Evolutionary conservation across 805 yeast genomes (phyloP).

Genomic region (Ogataea ganodermae): DNA sequence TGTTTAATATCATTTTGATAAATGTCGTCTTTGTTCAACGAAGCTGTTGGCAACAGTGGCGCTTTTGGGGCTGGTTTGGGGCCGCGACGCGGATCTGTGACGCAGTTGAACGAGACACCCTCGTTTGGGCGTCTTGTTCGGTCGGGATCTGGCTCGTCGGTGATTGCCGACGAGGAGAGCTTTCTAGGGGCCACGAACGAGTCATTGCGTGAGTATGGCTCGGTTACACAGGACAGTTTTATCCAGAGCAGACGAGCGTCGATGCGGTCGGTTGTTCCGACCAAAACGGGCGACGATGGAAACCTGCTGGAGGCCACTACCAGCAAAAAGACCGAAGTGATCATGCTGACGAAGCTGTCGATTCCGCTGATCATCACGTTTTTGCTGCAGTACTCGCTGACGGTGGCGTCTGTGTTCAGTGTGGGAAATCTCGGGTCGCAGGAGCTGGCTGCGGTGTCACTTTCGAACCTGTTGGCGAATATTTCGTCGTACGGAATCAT

Average conservation of each 20-base stretch:
- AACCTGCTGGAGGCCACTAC: slow-evolving; percentile 45
- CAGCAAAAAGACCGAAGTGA: slow-evolving; percentile 36
- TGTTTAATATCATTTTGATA: not conserved
- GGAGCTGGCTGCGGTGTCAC: slow-evolving; percentile 58
- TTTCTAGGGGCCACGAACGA: slow-evolving; percentile 9
- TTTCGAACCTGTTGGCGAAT: slow-evolving; percentile 58
- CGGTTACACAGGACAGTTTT: slow-evolving; percentile 23
- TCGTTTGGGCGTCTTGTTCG: slow-evolving; percentile 8
- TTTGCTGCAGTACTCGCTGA: slow-evolving; percentile 53
- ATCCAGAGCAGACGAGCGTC: slow-evolving; percentile 33
- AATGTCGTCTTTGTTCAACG: slow-evolving; percentile 10
- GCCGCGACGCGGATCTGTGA: slow-evolving; percentile 26
- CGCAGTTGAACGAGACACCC: slow-evolving; percentile 13
- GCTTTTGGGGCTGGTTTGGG: slow-evolving; percentile 16
- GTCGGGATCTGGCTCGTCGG: slow-evolving; percentile 14
- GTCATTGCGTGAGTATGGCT: slow-evolving; percentile 23
- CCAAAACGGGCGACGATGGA: slow-evolving; percentile 26
- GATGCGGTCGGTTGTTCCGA: slow-evolving; percentile 25
- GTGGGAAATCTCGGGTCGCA: slow-evolving; percentile 63
- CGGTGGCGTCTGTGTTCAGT: slow-evolving; percentile 54
- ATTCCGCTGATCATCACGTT: slow-evolving; percentile 55
- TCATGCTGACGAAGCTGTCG: slow-evolving; percentile 43
- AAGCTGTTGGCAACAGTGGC: slow-evolving; percentile 13
- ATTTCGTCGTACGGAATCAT: slow-evolving; percentile 57
- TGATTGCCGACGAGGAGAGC: slow-evolving; percentile 13